phyloP scores from a whole-genome alignment of 2,329 filamentous ascomycete species.

The Penicillium freii region DNA sequence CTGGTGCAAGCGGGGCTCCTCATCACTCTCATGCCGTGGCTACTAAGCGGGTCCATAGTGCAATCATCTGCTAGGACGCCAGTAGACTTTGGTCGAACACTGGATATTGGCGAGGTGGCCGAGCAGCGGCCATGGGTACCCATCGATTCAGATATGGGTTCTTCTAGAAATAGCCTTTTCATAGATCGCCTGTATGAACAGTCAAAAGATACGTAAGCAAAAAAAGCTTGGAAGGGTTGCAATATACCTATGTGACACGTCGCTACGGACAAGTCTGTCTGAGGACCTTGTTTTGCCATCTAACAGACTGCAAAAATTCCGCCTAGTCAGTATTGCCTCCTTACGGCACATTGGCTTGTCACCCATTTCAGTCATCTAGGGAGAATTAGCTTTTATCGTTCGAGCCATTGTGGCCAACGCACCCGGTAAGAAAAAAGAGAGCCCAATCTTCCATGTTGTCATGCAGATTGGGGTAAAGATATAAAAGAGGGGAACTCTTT shows the following conservation, averaged over 20 bases:
- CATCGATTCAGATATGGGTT: background rate
- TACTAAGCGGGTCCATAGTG: background rate
- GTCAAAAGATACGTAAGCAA: background rate
- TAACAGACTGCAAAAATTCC: background rate
- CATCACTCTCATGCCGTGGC: background rate
- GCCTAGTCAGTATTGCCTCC: background rate
- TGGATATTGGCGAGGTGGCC: background rate
- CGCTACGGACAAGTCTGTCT: background rate
- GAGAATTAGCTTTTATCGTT: background rate
- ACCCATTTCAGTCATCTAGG: background rate
- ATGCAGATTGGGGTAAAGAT: background rate
- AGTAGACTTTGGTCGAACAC: slow-evolving; percentile 1
- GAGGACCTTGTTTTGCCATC: background rate
- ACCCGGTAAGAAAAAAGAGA: background rate
- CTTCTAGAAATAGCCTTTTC: background rate
- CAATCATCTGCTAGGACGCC: slow-evolving; percentile 1
- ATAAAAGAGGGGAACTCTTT: background rate
- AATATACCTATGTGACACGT: slow-evolving; percentile 6
- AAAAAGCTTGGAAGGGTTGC: too few relatives aligned
- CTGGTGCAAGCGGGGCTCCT: background rate
- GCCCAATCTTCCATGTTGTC: background rate
- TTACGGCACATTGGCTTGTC: background rate
- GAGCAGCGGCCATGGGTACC: background rate
- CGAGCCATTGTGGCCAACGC: background rate
- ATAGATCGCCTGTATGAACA: background rate